Evolutionary conservation across 352 stramenopile species (phyloP), one percentile per base, ranked within the genome.

Genomic region (Vaucheria bursata): DNA sequence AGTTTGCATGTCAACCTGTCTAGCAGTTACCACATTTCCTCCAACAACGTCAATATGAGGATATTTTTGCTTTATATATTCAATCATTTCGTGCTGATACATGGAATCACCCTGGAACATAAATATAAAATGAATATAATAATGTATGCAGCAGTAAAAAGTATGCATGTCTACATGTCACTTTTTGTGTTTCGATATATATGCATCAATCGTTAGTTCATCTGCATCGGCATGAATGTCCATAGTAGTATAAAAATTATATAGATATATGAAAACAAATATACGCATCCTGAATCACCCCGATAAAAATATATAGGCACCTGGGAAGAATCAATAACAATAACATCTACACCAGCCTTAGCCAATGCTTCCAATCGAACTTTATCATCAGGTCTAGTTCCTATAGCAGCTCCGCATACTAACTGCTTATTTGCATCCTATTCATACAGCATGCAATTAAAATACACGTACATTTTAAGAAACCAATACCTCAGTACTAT

Each of bases 21-120:
- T 90, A 66, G 92, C 91, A 39, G 96, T 99, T 34, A 99, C 96
- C 34, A 99, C 94, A 87, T 99, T 99, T 74, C 97, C 97, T 74
- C 92, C 96, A 84, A 99, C 98, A 7, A 99, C 95, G 79, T 99
- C 93, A 50, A 97, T 88, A 64, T 93, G 85, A 39, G 94, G 94
- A 86, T 97, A 94, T 37, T 87, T 95, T 49, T 77, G 71, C 88
- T 99, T 99, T 84, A 99, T 95, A 88, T 96, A 92, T 78, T 94
- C 89, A 33, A 97, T 85, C 85, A 96, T 95, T 37, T 97, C 90
- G 71, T 95, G 88, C 82, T 97, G 91, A 82, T 93, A 97, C 29
- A 94, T 90, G 70, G 95, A 99, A 87, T 99, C 95, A 32, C 97
- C 97, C 49, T 86, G 78, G 5, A 38, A 34, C 29, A 69, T 5